phyloP scores from a whole-genome alignment of 108 stramenopile genomes.

The Skeletonema grethae region DNA sequence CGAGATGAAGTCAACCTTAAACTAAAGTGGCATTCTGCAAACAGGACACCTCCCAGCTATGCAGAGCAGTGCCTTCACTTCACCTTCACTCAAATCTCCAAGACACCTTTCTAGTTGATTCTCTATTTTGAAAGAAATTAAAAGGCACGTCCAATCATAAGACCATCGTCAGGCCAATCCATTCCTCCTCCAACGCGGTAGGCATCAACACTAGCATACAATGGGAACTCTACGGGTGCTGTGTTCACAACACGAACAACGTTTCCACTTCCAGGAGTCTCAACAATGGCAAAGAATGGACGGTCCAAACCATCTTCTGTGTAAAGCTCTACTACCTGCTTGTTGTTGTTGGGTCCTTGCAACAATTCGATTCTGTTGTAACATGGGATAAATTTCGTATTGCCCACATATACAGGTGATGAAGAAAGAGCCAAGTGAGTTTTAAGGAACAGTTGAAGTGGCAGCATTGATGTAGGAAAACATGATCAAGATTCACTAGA shows the following conservation, averaged over 20 bases:
- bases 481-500: too few species aligned
- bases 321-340: slow-evolving; percentile 86
- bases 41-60: not conserved
- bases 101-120: not conserved
- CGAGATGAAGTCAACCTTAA: not conserved
- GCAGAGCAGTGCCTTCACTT: not conserved
- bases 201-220: slow-evolving; percentile 72
- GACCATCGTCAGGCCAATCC: slow-evolving; percentile 48
- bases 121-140: slow-evolving; percentile 11
- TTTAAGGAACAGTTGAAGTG: too few species aligned
- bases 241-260: slow-evolving; percentile 83
- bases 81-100: not conserved
- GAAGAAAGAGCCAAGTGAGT: too few species aligned
- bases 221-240: slow-evolving; percentile 81
- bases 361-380: slow-evolving; percentile 64
- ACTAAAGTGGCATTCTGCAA: not conserved
- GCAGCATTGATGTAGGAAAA: too few species aligned
- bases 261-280: slow-evolving; percentile 82
- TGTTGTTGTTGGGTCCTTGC: slow-evolving; percentile 89
- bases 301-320: slow-evolving; percentile 83
- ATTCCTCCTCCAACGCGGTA: slow-evolving; percentile 58
- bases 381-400: not conserved
- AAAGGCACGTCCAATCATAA: slow-evolving; percentile 48
- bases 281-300: slow-evolving; percentile 79
- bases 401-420: too few species aligned